A percentile compares a stretch with the other conserved stretches of the same genome.
Evolutionary conservation across 2,329 filamentous ascomycete genomes (phyloP).

Genomic region (Hymenoscyphus albidus): DNA sequence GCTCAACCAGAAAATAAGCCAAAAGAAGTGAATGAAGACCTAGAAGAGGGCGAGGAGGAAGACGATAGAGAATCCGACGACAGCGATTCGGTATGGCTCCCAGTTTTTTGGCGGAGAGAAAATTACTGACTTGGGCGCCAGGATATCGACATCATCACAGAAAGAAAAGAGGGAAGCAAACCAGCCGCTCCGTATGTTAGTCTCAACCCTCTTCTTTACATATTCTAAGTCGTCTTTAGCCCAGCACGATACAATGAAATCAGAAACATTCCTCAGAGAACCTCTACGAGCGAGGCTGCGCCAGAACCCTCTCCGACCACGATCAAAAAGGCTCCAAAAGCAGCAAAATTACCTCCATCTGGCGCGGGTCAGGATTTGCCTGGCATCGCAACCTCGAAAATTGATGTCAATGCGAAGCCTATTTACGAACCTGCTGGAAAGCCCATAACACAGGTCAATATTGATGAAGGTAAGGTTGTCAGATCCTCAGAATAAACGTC

Average conservation of each 20-base stretch:
- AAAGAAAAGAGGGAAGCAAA: slow-evolving; percentile 61
- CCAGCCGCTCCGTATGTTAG: slow-evolving; percentile 53
- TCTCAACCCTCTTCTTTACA: neutral
- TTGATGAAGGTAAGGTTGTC: slow-evolving; percentile 55
- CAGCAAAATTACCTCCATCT: slow-evolving; percentile 35
- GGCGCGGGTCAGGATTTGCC: slow-evolving; percentile 48
- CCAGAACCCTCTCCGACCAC: slow-evolving; percentile 39
- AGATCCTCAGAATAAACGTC: neutral
- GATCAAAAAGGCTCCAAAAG: slow-evolving; percentile 44
- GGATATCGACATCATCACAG: slow-evolving; percentile 67
- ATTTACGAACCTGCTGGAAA: slow-evolving; percentile 76
- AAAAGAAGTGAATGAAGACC: slow-evolving; percentile 47
- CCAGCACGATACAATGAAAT: slow-evolving; percentile 63
- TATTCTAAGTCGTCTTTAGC: slow-evolving; percentile 37
- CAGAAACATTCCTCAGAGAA: slow-evolving; percentile 59
- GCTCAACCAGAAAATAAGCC: slow-evolving; percentile 29
- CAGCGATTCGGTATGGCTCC: slow-evolving; percentile 46
- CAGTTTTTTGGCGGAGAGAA: neutral
- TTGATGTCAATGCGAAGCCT: slow-evolving; percentile 82
- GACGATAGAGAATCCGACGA: slow-evolving; percentile 57
- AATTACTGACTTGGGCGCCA: slow-evolving; percentile 32
- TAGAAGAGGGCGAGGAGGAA: slow-evolving; percentile 62
- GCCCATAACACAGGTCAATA: slow-evolving; percentile 71
- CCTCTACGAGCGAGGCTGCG: slow-evolving; percentile 48
- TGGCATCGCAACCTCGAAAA: slow-evolving; percentile 72